Base-by-base conservation (phyloP, 2,329 filamentous ascomycete species). In the Pezizomycotina sp. region DNA sequence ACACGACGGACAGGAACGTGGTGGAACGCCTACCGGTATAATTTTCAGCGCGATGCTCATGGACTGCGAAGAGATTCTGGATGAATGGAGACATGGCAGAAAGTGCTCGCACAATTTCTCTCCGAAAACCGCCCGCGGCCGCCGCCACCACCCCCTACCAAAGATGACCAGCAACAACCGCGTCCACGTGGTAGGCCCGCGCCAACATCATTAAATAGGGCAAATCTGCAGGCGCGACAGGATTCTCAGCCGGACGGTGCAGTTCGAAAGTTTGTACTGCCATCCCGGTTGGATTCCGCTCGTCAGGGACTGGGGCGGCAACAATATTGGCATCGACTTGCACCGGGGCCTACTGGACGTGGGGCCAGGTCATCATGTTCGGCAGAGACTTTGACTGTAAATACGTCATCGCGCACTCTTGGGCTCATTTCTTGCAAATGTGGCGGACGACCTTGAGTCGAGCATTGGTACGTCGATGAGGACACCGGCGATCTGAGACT, bases 371-470 rank as follows among this genome's bases (percentile, higher is more conserved):
- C 48, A 92, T 98, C 52, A 68, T 98, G 44, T 93, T 92, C 56
- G 89, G 89, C 32, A 81, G 89, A 43, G 89, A 98, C 61, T 98
- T 92, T 59, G 89, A 98, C 56, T 92, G 81, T 59, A 98, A 98
- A 62, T 98, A 92, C 55, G 89, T 98, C 5, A 69, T 98, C 38
- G 80, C 89, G 19, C 74, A 80, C 43, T 95, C 86, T 1, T 98
- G 89, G 89, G 71, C 74, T 10, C 69, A 77, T 6, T 84, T 98
- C 54, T 98, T 13, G 83, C 83, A 32, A 70, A 74, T 20, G 70
- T 93, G 5, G 83, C 89, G 19, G 89, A 98, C 53, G 89, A 98
- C 53, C 63, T 98, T 51, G 73, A 70, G 60, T 89, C 80, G 49
- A 79, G 81, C 46, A 91, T 58, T 84, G 82, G 65, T 79, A 73